Conservation (phyloP, 768 basidiomycete genomes). For the Trametes cingulata region DNA sequence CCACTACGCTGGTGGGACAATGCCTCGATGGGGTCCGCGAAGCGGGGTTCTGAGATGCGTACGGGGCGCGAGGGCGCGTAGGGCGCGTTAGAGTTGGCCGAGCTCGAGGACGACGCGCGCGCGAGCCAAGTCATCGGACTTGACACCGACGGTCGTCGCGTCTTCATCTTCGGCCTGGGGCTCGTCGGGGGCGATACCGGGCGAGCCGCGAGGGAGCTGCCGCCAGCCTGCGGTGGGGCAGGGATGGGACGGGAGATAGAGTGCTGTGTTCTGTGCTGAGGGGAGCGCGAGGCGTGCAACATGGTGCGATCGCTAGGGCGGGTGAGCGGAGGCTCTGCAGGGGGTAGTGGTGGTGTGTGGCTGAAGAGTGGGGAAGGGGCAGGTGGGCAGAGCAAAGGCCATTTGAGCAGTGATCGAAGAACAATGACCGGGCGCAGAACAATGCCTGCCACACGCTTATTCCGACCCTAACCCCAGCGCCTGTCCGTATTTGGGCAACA, state of each 20-base stretch:
- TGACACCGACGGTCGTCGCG: slow-evolving; percentile 40
- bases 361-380: slow-evolving; percentile 1
- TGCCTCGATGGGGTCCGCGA: slow-evolving; percentile 36
- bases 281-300: slow-evolving; percentile 8
- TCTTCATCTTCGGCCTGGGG: slow-evolving; percentile 24
- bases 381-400: slow-evolving; percentile 1
- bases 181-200: slow-evolving; percentile 33
- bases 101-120: slow-evolving; percentile 38
- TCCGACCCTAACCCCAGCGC: slow-evolving; percentile 7
- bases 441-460: slow-evolving; percentile 17
- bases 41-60: slow-evolving; percentile 47
- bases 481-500: neutral
- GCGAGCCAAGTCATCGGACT: slow-evolving; percentile 46
- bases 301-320: slow-evolving; percentile 15
- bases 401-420: slow-evolving; percentile 17
- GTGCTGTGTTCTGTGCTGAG: slow-evolving; percentile 12
- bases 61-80: slow-evolving; percentile 40
- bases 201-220: neutral
- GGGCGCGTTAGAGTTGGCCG: slow-evolving; percentile 24
- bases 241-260: slow-evolving; percentile 25
- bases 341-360: slow-evolving; percentile 1
- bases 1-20: slow-evolving; percentile 41
- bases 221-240: slow-evolving; percentile 9
- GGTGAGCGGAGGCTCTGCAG: slow-evolving; percentile 12
- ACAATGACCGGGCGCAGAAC: slow-evolving; percentile 18